Percentiles rank a stretch among this genome's conserved stretches.
Evolutionary conservation across 345 rosid genomes (phyloP).

Genomic region (Lepidium sativum): DNA sequence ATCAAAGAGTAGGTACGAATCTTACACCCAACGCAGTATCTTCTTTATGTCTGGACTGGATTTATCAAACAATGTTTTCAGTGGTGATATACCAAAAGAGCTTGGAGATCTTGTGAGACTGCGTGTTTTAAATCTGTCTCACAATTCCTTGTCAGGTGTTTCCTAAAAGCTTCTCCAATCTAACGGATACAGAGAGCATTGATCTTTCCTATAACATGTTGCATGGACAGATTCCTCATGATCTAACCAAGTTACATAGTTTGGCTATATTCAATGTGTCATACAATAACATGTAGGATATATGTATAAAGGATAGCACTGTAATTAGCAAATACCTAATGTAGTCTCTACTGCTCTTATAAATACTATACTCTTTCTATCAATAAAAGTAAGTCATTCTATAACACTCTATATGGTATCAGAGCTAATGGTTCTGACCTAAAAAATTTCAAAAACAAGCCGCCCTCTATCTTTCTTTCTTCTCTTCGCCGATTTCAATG

Average conservation of each 20-base stretch:
- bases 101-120: conserved; percentile 15
- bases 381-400: no score
- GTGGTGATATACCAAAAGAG: conserved; percentile 22
- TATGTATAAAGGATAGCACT: no score
- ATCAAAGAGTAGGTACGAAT: background rate
- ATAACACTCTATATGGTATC: no score
- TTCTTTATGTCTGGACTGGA: conserved; percentile 1
- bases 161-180: conserved; percentile 25
- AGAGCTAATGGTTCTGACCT: no score
- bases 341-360: no score
- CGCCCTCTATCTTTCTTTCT: no score
- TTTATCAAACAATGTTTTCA: conserved; percentile 27
- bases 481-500: no score
- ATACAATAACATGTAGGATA: no score
- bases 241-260: conserved; percentile 2
- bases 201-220: conserved; percentile 28
- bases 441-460: no score
- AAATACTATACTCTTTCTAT: no score
- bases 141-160: conserved; percentile 26
- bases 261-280: conserved; percentile 25
- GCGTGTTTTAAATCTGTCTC: conserved; percentile 23
- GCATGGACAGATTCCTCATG: conserved; percentile 16
- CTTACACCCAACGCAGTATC: background rate
- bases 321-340: no score
- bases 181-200: conserved; percentile 22